Base-by-base conservation (phyloP, 1,139 yeast genomes). In the Williopsis jadinii region DNA sequence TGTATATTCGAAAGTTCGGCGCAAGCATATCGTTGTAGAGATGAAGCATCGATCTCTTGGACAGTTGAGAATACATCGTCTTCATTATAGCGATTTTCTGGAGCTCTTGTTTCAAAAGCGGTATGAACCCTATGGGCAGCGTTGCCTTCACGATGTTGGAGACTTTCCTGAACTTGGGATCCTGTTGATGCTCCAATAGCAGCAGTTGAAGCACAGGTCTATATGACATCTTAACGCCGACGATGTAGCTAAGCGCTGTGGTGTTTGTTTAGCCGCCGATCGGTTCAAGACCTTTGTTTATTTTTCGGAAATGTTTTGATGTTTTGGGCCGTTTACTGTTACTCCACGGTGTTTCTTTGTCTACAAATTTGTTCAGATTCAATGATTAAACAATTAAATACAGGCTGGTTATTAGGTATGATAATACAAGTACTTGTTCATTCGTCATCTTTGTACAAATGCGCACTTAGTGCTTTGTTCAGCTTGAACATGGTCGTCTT, bases 401-500 rank as follows among this genome's bases (percentile, higher is more conserved):
- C 6, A 19, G 6, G 6, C 6, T 19, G 24, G 24, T 19, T 19
- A 19, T 19, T 4, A 19, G 24, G 4, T 5, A 19, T 19, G 24
- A 19, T 19, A 19, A 19, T 19, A 19, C 24, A 19, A 19, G 24
- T 6, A 5, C 24, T 6, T 3, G 12, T 9, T 41, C 37, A 47
- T 32, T 69, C 76, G 9, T 66, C 76, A 32, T 68, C 70, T 44
- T 64, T 68, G 48, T 60, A 70, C 28, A 83, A 56, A 58, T 82
- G 90, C 14, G 68, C 61, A 31, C 75, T 62, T 41, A 80, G 56
- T 38, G 77, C 61, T 56, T 79, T 83, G 61, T 81, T 82, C 83
- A 85, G 71, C 38, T 71, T 70, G 55, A 85, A 85, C 66, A 82
- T 75, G 14, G 79, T 76, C 43, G 80, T 75, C 46, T 67, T 66